Evolutionary conservation across 768 basidiomycete species (phyloP), one percentile per base, ranked within the genome.

Genomic region (Tylopilus vinaceipallidus): DNA sequence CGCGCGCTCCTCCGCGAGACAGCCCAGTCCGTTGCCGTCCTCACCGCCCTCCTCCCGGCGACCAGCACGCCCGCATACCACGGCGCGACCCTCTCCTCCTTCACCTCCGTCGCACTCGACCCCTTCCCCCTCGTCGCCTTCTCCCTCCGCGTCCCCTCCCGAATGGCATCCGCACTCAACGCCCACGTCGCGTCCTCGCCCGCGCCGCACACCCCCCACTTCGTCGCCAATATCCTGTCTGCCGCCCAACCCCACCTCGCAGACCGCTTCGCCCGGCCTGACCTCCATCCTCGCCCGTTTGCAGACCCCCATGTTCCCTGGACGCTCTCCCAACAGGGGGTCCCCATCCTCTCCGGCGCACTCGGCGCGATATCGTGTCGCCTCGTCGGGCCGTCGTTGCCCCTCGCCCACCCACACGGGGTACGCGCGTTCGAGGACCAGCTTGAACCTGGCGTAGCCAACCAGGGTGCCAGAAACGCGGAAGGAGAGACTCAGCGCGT

Each of bases 41-140:
- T 94, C 55, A 91, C 92, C 3, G 81, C 89, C 1, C 67, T 76
- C 57, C 77, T 86, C 73, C 81, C 52, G n/a, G n/a, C 22, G 27
- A 52, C 35, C 22, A 3, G 22, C 47, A 42, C 37, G 2, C 38
- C 58, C 7, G 56, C 49, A 10, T 91, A 79, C 60, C 94, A 97
- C 67, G 94, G 95, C 56, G 92, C 93, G 19, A 98, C 95, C 1
- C 76, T 98, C 27, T 95, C 95, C 9, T 95, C 93, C 1, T 93
- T 98, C 65, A 83, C 91, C 19, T 93, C 92, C 24, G 83, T 98
- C 61, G 83, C 95, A 3, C 82, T 98, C 76, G 82, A 92, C 56
- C 95, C 95, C 2, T 73, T 83, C 56, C 92, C 94, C 0, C 79
- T 97, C 49, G 80, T 98, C 60, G 80, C 91, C 0, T 98, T 98